A percentile compares a stretch with the other conserved stretches of the same genome.
Evolutionary conservation across 2,329 filamentous ascomycete species (phyloP).

Genomic region (Colletotrichum navitas): DNA sequence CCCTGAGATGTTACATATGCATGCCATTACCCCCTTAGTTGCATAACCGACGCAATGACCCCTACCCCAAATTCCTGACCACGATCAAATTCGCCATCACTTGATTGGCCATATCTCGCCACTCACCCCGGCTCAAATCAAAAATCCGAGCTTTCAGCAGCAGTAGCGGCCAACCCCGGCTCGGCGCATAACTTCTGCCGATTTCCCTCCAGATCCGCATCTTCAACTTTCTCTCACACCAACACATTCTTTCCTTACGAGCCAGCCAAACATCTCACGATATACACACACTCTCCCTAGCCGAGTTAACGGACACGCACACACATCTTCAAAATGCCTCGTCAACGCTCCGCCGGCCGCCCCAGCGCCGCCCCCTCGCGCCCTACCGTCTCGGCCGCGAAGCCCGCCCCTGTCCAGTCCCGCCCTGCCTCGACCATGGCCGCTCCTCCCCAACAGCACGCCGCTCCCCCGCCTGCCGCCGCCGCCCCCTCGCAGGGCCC

Average conservation of each 20-base stretch:
- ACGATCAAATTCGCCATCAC: constrained; percentile 23
- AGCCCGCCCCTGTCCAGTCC: constrained; percentile 71
- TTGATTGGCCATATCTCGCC: constrained; percentile 36
- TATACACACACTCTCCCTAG: constrained; percentile 17
- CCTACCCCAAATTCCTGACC: constrained; percentile 24
- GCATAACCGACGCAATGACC: constrained; percentile 8
- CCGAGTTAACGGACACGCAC: constrained; percentile 11
- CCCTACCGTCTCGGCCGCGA: constrained; percentile 72
- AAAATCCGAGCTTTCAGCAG: constrained; percentile 34
- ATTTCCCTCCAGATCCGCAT: constrained; percentile 41
- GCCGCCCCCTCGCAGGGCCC: constrained; percentile 74
- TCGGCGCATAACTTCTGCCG: constrained; percentile 40
- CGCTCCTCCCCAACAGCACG: constrained; percentile 59
- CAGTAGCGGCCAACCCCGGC: constrained; percentile 12
- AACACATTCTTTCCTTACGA: neutral
- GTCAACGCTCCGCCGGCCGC: constrained; percentile 77
- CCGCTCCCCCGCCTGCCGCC: constrained; percentile 53
- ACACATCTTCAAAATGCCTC: constrained; percentile 73
- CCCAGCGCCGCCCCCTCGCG: constrained; percentile 67
- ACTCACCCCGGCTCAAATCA: constrained; percentile 25
- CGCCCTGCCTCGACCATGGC: constrained; percentile 79
- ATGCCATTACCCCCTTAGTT: neutral
- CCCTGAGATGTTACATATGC: neutral
- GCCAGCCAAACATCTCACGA: neutral
- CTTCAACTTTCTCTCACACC: constrained; percentile 47